phyloP scores from a whole-genome alignment of 139 green algal genomes.

The Zygnema cylindricum region DNA sequence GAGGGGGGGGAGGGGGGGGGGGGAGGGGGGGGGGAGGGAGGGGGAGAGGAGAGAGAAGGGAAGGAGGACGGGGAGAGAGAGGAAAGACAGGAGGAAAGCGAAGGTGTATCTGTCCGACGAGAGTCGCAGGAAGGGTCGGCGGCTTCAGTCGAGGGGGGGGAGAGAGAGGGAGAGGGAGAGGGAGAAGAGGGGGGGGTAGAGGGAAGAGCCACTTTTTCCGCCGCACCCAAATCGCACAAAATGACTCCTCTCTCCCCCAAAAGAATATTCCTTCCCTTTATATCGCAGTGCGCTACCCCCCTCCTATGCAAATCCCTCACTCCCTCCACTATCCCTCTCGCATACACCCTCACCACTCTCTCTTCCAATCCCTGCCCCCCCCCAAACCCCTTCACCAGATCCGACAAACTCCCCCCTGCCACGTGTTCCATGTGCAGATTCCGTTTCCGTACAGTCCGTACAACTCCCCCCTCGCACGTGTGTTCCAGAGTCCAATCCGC shows the following conservation, averaged over 20 bases:
- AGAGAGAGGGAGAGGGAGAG: constrained; percentile 52
- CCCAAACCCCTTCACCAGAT: constrained; percentile 28
- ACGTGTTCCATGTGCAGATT: constrained; percentile 53
- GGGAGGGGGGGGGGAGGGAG: constrained; percentile 29
- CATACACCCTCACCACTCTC: constrained; percentile 29
- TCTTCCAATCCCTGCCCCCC: constrained; percentile 23
- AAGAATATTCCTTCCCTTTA: constrained; percentile 71
- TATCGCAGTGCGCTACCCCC: constrained; percentile 66
- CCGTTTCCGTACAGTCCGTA: neutral
- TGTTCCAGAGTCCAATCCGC: constrained; percentile 40
- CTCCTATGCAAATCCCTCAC: constrained; percentile 65
- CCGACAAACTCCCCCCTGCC: constrained; percentile 29
- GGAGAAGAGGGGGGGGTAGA: neutral
- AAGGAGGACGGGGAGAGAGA: neutral
- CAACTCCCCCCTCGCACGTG: no score
- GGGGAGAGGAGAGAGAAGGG: constrained; percentile 13
- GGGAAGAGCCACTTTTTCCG: constrained; percentile 5
- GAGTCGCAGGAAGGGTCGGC: neutral
- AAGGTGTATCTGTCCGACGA: neutral
- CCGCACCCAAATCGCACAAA: constrained; percentile 45
- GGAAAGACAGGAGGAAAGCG: neutral
- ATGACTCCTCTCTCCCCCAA: constrained; percentile 17
- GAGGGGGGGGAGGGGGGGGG: constrained; percentile 19
- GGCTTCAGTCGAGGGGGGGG: constrained; percentile 23
- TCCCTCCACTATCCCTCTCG: constrained; percentile 49